Conservation (phyloP, 495 filamentous ascomycete species). For the Endocarpon pusillum region DNA sequence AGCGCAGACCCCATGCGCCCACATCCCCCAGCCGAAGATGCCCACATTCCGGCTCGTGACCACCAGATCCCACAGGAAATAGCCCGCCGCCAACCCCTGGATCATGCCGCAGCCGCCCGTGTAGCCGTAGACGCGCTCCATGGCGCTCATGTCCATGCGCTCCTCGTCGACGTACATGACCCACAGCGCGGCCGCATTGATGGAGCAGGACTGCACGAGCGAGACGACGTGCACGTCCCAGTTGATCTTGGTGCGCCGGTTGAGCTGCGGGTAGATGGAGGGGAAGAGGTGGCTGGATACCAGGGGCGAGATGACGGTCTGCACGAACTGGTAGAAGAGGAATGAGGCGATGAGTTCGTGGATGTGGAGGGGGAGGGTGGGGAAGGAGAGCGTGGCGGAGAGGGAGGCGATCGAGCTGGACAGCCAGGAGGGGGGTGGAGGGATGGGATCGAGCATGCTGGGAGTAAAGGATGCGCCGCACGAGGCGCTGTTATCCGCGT, state of each 20-base stretch:
- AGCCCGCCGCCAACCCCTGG: constrained; percentile 73
- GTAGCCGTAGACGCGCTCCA: constrained; percentile 81
- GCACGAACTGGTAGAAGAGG: constrained; percentile 58
- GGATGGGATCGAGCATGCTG: constrained; percentile 34
- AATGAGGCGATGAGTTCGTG: constrained; percentile 74
- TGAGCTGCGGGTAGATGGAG: constrained; percentile 48
- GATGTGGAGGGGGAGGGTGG: constrained; percentile 64
- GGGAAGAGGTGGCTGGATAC: constrained; percentile 56
- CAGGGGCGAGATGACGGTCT: constrained; percentile 53
- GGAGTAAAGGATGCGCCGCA: too few species aligned
- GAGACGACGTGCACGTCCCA: constrained; percentile 97
- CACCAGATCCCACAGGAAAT: constrained; percentile 85
- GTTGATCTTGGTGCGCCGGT: constrained; percentile 56
- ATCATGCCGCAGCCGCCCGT: constrained; percentile 67
- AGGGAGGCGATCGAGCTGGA: constrained; percentile 24
- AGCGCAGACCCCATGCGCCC: constrained; percentile 78
- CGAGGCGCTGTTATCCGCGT: too few species aligned
- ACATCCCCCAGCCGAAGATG: constrained; percentile 75
- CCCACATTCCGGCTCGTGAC: constrained; percentile 53
- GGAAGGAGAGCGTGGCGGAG: constrained; percentile 35
- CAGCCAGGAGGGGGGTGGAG: constrained; percentile 27
- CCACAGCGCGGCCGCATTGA: constrained; percentile 65
- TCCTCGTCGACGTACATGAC: constrained; percentile 68
- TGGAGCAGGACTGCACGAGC: constrained; percentile 66
- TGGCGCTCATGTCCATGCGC: constrained; percentile 48